Base-by-base conservation (phyloP, 1,284 basidiomycete genomes). In the Heliocybe sulcata region DNA sequence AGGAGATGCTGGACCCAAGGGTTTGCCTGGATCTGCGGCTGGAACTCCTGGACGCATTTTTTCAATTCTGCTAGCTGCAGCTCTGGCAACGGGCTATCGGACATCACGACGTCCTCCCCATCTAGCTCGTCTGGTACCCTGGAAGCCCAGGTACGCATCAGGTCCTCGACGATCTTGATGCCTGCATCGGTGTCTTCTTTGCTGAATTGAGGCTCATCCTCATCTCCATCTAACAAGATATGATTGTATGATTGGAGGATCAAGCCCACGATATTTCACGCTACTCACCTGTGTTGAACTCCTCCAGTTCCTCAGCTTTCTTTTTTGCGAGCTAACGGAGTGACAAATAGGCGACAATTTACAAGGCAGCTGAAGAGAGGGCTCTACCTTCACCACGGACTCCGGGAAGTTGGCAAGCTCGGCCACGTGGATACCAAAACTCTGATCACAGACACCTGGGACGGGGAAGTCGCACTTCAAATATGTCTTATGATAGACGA, bases 401-500 rank as follows among this genome's bases (percentile, higher is more conserved):
- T 95, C 90, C 0, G 96, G 97, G 72, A 99, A 99, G 66, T 96
- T 93, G 11, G 97, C 96, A 35, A 99, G 76, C 67, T 96, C 84
- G 0, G 97, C 97, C 20, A 99, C 97, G 63, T 99, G 95, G 48
- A 99, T 99, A 71, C 97, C 97, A 65, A 98, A 98, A 66, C 92
- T 95, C 70, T 98, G 96, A 66, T 99, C 96, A 58, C 92, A 92
- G 38, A 94, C 80, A 12, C 91, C 90, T 79, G 23, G 11, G n/a
- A 11, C 19, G 25, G 8, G 20, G 33, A 54, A 11, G 0, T 16
- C 54, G 20, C 49, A 54, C 2, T 23, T 47, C 19, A 25, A 45
- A 45, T 45, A 45, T 16, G 42, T 9, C 2, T 9, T 33, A 42
- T 14, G 10, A 20, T 8, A 12, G 4, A 3, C 3, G 19, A 35